phyloP scores from a whole-genome alignment of 345 rosid genomes.

The Acer negundo region DNA sequence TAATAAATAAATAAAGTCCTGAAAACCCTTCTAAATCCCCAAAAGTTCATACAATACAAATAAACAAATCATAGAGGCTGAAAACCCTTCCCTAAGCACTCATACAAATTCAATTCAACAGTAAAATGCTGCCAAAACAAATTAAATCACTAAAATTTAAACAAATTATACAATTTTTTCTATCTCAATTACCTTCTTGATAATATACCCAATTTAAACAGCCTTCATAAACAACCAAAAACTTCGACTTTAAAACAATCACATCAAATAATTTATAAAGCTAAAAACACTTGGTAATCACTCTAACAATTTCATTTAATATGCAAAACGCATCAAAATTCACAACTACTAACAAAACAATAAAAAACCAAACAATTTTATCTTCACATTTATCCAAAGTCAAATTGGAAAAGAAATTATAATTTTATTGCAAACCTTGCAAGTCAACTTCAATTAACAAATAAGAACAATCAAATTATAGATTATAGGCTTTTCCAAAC shows the following conservation, averaged over 20 bases:
- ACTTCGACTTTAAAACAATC: not conserved
- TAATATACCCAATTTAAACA: not conserved
- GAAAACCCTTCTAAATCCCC: conserved; percentile 4
- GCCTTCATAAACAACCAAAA: not conserved
- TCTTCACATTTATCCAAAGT: not conserved
- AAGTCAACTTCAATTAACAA: not conserved
- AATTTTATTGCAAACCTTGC: not conserved
- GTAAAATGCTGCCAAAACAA: not conserved
- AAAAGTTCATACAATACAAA: not conserved
- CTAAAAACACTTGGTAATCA: conserved; percentile 3
- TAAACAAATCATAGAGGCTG: not conserved
- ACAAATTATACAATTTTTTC: not conserved
- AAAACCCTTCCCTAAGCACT: not conserved
- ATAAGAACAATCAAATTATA: not conserved
- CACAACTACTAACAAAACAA: not conserved
- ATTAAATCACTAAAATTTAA: not conserved
- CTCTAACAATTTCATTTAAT: not conserved
- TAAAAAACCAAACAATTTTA: too few relatives aligned
- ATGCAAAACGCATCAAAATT: not conserved
- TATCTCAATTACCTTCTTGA: not conserved
- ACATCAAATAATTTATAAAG: not conserved
- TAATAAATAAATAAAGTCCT: not conserved
- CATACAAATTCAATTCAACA: conserved; percentile 1
- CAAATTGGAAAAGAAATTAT: not conserved
- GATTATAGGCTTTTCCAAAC: not conserved